Evolutionary conservation across 192 early-diverging fungal genomes (phyloP).

Genomic region (Backusella australiensis): DNA sequence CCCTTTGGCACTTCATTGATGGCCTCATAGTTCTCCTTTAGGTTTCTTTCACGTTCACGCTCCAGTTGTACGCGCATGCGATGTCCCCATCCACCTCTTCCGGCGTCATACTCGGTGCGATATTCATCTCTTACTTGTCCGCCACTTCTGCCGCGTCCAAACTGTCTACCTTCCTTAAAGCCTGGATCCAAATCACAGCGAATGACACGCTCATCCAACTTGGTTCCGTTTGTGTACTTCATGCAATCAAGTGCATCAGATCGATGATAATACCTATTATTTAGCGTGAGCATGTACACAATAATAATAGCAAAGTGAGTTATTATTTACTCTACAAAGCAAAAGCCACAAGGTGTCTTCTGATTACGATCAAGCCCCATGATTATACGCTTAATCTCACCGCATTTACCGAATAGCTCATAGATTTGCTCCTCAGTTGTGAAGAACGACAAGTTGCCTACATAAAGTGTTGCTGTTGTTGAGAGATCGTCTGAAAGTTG

Average conservation of each 20-base stretch:
- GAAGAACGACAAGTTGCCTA: constrained; percentile 97
- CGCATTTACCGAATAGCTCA: constrained; percentile 92
- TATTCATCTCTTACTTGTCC: constrained; percentile 97
- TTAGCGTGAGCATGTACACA: not conserved
- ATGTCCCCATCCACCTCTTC: constrained; percentile 95
- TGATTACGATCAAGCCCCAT: constrained; percentile 94
- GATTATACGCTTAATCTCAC: constrained; percentile 98
- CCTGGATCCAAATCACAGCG: constrained; percentile 96
- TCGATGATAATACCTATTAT: constrained; percentile 80
- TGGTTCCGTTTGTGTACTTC: constrained; percentile 92
- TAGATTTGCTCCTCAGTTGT: constrained; percentile 99
- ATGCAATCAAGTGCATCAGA: constrained; percentile 90
- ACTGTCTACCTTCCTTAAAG: constrained; percentile 89
- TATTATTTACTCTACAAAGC: constrained; percentile 91
- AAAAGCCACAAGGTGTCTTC: constrained; percentile 98
- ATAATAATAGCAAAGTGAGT: not conserved
- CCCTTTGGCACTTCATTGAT: constrained; percentile 56
- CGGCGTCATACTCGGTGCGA: constrained; percentile 92
- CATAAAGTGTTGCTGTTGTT: constrained; percentile 82
- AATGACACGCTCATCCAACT: constrained; percentile 93
- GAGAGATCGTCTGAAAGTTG: constrained; percentile 52
- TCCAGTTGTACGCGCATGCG: constrained; percentile 62
- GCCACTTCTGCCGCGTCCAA: constrained; percentile 90
- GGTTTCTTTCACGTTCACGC: constrained; percentile 63
- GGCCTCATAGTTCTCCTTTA: constrained; percentile 67